phyloP scores from a whole-genome alignment of 371 early-diverging fungal genomes.

The Lichtheimia hyalospora region DNA sequence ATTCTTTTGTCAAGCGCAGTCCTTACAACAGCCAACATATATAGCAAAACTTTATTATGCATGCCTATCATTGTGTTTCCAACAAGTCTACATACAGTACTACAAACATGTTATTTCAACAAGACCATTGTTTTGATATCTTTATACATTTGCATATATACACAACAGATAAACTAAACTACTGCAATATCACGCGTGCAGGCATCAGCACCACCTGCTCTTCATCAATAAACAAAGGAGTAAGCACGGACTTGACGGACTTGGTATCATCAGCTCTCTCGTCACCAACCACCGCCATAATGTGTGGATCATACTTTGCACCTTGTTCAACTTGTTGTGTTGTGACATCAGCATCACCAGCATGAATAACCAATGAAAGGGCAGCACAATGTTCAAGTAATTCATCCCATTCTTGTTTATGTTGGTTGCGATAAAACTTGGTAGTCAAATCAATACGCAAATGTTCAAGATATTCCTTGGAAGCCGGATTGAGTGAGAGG shows the following conservation, averaged over 20 bases:
- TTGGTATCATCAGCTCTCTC: conserved; percentile 23
- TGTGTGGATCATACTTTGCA: conserved; percentile 37
- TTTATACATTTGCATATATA: neutral
- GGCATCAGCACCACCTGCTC: conserved; percentile 38
- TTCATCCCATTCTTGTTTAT: conserved; percentile 26
- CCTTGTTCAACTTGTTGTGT: conserved; percentile 34
- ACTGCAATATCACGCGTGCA: conserved; percentile 45
- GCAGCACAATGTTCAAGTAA: conserved; percentile 35
- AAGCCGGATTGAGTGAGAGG: conserved; percentile 44
- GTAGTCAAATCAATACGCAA: conserved; percentile 31
- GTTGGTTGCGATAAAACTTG: neutral
- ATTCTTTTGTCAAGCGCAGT: too few species aligned
- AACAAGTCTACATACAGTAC: too few species aligned
- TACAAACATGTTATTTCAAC: too few species aligned
- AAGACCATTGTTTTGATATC: neutral
- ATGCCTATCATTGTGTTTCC: too few species aligned
- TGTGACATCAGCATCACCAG: conserved; percentile 46
- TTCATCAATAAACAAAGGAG: conserved; percentile 49
- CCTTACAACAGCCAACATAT: too few species aligned
- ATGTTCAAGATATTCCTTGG: conserved; percentile 41
- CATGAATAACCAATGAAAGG: conserved; percentile 46
- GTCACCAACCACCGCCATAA: conserved; percentile 44
- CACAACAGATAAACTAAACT: neutral
- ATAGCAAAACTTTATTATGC: too few species aligned
- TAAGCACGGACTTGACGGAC: conserved; percentile 33